Percentiles rank a stretch among this genome's conserved stretches.
Evolutionary conservation across 2,329 filamentous ascomycete genomes (phyloP).

Genomic region (Achaetomium macrosporum): DNA sequence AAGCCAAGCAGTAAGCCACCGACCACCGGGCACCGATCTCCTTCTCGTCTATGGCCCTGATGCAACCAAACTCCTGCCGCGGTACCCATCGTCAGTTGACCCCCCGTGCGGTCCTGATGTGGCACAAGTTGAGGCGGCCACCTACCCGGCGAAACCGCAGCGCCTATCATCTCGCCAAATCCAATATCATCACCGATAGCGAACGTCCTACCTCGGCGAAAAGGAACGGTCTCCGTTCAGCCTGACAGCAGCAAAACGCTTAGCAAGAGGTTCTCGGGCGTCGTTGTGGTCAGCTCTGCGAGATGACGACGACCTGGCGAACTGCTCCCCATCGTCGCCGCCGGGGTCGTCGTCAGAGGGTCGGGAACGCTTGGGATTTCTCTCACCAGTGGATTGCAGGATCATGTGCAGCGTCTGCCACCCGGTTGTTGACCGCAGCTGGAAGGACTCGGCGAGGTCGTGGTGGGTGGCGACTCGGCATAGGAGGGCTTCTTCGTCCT

Average conservation of each 20-base stretch:
- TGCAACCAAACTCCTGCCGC: not conserved
- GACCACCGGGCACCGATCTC: too few species aligned
- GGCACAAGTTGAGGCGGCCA: not conserved
- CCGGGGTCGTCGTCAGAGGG: slow-evolving; percentile 30
- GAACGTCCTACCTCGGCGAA: not conserved
- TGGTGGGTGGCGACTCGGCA: slow-evolving; percentile 78
- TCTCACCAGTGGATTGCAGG: slow-evolving; percentile 95
- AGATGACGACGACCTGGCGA: not conserved
- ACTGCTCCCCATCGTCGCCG: slow-evolving; percentile 19
- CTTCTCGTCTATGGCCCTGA: not conserved
- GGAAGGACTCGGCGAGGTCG: slow-evolving; percentile 72
- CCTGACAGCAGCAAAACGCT: slow-evolving; percentile 62
- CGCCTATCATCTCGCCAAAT: not conserved
- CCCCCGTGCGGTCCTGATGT: not conserved
- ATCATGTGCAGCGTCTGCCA: slow-evolving; percentile 94
- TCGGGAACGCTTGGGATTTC: slow-evolving; percentile 69
- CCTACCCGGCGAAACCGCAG: not conserved
- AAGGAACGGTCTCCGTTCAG: slow-evolving; percentile 39
- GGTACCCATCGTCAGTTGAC: not conserved
- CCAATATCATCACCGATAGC: not conserved
- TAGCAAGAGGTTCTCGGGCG: slow-evolving; percentile 54
- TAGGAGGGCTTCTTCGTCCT: slow-evolving; percentile 87
- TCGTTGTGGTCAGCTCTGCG: slow-evolving; percentile 22
- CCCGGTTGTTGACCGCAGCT: slow-evolving; percentile 78
- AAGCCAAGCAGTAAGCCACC: too few species aligned